Percentiles rank a stretch among this genome's conserved stretches.
phyloP scores from a whole-genome alignment of 306 rosid species.

The Sechiopsis laciniata region DNA sequence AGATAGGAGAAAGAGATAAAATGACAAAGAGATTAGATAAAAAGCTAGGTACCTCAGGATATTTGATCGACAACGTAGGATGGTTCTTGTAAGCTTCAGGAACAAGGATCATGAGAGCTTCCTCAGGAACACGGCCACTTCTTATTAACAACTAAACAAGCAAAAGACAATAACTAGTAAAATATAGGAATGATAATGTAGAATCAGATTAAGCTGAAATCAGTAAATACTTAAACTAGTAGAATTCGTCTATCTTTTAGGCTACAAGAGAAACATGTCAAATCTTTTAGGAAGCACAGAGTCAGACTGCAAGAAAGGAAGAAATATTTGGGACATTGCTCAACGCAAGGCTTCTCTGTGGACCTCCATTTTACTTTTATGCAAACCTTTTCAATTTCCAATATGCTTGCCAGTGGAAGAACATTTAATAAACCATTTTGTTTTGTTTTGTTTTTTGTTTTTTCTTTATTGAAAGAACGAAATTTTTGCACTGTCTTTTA shows the following conservation, averaged over 20 bases:
- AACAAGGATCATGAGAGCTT: conserved; percentile 93
- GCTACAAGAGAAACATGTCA: not conserved
- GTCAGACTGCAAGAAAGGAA: no score
- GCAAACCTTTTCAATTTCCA: no score
- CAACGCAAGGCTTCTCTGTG: no score
- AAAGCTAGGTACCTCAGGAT: conserved; percentile 71
- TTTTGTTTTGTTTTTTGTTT: no score
- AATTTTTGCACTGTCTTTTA: no score
- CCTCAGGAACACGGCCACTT: conserved; percentile 96
- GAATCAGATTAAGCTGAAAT: not conserved
- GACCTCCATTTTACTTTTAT: no score
- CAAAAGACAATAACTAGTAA: conserved; percentile 25
- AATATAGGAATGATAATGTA: conserved; percentile 21
- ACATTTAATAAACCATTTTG: no score
- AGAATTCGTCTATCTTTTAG: not conserved
- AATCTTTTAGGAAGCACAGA: not conserved
- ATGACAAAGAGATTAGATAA: not conserved
- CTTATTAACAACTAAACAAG: conserved; percentile 62
- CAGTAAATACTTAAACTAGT: not conserved
- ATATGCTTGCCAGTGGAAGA: no score
- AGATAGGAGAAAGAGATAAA: not conserved
- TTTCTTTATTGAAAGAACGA: no score
- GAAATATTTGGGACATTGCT: no score
- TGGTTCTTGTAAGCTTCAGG: conserved; percentile 98
- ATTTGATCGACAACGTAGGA: conserved; percentile 79